A percentile compares a stretch with the other conserved stretches of the same genome.
Conservation (phyloP, 306 rosid species). For the Pyrus betulifolia region DNA sequence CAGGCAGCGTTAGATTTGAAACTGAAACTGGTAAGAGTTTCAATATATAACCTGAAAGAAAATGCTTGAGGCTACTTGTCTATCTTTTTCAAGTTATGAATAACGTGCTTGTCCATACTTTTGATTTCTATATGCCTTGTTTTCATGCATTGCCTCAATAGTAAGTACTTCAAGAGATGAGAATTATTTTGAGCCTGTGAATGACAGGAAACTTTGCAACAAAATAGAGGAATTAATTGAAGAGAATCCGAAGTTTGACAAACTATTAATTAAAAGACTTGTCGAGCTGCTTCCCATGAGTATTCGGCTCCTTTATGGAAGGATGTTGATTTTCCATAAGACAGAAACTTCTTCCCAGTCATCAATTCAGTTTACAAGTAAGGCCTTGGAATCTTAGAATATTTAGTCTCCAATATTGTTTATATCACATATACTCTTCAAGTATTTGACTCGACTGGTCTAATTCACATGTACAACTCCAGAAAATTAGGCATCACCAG, state of each 20-base stretch:
- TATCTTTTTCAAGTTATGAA: not conserved
- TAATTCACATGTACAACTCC: not conserved
- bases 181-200: slow-evolving; percentile 6
- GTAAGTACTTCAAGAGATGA: not conserved
- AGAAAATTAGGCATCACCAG: not conserved
- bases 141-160: slow-evolving; percentile 7
- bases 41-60: not conserved
- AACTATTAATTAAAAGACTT: not conserved
- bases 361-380: slow-evolving; percentile 22
- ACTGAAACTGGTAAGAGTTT: slow-evolving; percentile 47
- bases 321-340: slow-evolving; percentile 1
- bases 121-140: not conserved
- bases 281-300: slow-evolving; percentile 2
- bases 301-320: not conserved
- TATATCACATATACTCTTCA: not conserved
- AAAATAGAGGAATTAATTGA: slow-evolving; percentile 19
- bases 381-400: not conserved
- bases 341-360: slow-evolving; percentile 7
- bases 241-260: slow-evolving; percentile 19
- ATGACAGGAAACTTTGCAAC: slow-evolving; percentile 38
- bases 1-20: slow-evolving; percentile 47
- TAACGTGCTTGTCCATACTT: not conserved
- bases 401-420: not conserved
- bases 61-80: slow-evolving; percentile 8
- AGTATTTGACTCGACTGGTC: not conserved